Evolutionary conservation across 352 stramenopile genomes (phyloP).

Genomic region (Phytophthora vignae): DNA sequence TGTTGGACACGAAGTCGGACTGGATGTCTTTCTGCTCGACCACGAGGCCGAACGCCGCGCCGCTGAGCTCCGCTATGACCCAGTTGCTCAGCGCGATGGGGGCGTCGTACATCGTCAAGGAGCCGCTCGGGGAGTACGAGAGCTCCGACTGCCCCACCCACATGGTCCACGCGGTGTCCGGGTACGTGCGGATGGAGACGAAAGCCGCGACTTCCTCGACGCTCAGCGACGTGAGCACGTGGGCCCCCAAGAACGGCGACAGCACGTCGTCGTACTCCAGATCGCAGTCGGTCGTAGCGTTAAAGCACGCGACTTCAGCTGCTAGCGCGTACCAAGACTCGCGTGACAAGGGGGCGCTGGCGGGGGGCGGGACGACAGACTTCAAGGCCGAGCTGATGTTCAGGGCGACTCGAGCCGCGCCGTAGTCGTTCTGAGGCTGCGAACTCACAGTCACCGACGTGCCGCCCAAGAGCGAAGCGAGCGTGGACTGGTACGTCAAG

Average conservation of each 20-base stretch:
- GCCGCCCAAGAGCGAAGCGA: neutral
- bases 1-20: neutral
- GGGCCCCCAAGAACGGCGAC: neutral
- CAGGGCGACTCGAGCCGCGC: neutral
- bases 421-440: neutral
- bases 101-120: neutral
- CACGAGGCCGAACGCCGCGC: neutral
- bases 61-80: neutral
- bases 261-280: slow-evolving; percentile 15
- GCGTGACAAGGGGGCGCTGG: no score
- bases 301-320: slow-evolving; percentile 11
- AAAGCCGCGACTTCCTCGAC: neutral
- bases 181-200: neutral
- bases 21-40: neutral
- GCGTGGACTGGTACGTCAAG: neutral
- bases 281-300: neutral
- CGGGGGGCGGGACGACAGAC: neutral
- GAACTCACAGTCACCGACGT: neutral
- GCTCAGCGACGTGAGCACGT: neutral
- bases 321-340: neutral
- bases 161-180: slow-evolving; percentile 8
- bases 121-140: slow-evolving; percentile 1
- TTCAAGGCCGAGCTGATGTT: neutral
- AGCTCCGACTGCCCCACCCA: neutral
- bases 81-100: neutral